phyloP scores from a whole-genome alignment of 192 early-diverging fungal genomes.

The Coemansia sp. region DNA sequence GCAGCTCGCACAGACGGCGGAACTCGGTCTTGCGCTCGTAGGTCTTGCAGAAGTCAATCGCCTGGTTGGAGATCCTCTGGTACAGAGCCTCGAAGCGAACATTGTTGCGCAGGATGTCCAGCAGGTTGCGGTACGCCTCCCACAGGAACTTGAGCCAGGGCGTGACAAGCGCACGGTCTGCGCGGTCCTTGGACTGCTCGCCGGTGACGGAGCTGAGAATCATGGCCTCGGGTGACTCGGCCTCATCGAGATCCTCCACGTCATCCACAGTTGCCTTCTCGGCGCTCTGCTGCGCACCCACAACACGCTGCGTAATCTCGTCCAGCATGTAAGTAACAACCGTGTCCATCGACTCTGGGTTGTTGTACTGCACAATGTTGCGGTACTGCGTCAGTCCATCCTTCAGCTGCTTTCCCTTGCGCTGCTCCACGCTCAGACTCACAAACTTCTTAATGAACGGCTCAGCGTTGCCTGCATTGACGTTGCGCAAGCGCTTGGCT shows the following conservation, averaged over 20 bases:
- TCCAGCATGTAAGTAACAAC: slow-evolving; percentile 88
- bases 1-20: slow-evolving; percentile 94
- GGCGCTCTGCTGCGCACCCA: slow-evolving; percentile 87
- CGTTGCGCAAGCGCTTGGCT: slow-evolving; percentile 83
- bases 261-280: slow-evolving; percentile 81
- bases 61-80: slow-evolving; percentile 86
- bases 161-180: slow-evolving; percentile 96
- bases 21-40: slow-evolving; percentile 98
- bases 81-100: slow-evolving; percentile 91
- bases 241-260: slow-evolving; percentile 94
- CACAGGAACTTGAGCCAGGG: slow-evolving; percentile 99
- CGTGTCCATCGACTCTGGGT: slow-evolving; percentile 83
- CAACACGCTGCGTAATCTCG: slow-evolving; percentile 81
- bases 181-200: slow-evolving; percentile 92
- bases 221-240: slow-evolving; percentile 95
- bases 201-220: slow-evolving; percentile 93
- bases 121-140: slow-evolving; percentile 98
- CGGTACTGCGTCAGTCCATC: slow-evolving; percentile 98
- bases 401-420: slow-evolving; percentile 89
- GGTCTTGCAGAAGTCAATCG: slow-evolving; percentile 94
- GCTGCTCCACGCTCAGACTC: slow-evolving; percentile 82
- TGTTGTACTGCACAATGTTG: slow-evolving; percentile 96
- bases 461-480: slow-evolving; percentile 77
- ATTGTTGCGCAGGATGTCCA: slow-evolving; percentile 97
- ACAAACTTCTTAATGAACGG: slow-evolving; percentile 93